Evolutionary conservation across 2,329 filamentous ascomycete species (phyloP).

Genomic region (Hypoxylon sp.): DNA sequence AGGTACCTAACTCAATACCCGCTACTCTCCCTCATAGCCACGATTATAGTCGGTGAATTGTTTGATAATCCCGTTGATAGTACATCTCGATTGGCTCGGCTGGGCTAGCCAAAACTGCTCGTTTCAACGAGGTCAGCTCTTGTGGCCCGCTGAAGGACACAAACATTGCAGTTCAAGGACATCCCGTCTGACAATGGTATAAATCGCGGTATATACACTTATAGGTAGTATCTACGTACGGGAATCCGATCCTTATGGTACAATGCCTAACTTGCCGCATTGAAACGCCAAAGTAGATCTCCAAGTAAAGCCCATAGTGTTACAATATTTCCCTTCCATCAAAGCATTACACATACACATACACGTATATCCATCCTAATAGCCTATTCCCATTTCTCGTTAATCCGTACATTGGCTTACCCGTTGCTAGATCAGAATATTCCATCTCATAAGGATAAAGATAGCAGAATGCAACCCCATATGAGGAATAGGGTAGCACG

Average conservation of each 20-base stretch:
- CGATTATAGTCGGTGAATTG: background rate
- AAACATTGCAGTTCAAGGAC: too few species aligned
- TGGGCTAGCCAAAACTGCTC: background rate
- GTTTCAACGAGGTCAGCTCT: background rate
- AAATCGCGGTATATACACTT: constrained; percentile 5
- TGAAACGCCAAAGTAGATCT: background rate
- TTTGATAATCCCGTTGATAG: background rate
- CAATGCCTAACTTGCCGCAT: background rate
- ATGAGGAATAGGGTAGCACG: background rate
- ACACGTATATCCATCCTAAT: background rate
- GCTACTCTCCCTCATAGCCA: background rate
- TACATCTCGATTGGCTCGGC: background rate
- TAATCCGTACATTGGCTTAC: background rate
- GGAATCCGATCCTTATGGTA: background rate
- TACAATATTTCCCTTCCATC: background rate
- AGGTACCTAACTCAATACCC: background rate
- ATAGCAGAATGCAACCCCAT: constrained; percentile 24
- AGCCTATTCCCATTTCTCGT: background rate
- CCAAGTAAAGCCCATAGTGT: background rate
- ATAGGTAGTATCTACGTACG: constrained; percentile 16
- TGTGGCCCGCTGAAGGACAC: background rate
- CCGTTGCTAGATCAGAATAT: background rate
- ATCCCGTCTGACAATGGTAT: background rate
- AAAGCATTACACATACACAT: background rate
- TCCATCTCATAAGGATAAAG: constrained; percentile 18